Conservation (phyloP, 2,329 filamentous ascomycete genomes). For the Cytospora piceae region DNA sequence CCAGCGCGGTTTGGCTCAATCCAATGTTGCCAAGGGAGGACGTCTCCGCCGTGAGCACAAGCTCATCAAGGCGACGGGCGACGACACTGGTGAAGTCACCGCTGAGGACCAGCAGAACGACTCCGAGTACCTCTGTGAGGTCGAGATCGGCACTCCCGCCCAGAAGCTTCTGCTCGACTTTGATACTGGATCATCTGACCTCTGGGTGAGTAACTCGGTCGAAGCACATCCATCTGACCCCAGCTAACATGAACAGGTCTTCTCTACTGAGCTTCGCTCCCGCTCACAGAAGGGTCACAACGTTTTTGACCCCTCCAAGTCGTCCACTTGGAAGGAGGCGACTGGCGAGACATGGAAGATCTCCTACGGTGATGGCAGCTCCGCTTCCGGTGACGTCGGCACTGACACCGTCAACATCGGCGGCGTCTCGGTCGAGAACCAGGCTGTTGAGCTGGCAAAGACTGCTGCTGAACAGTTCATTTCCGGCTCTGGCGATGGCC, state of each 20-base stretch:
- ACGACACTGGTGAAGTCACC: slow-evolving; percentile 52
- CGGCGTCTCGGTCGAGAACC: slow-evolving; percentile 61
- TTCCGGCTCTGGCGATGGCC: slow-evolving; percentile 61
- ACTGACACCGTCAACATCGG: slow-evolving; percentile 66
- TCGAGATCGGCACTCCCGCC: slow-evolving; percentile 66
- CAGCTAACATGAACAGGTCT: slow-evolving; percentile 46
- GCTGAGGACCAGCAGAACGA: slow-evolving; percentile 71
- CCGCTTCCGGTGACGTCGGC: slow-evolving; percentile 66
- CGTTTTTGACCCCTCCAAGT: slow-evolving; percentile 64
- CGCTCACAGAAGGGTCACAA: slow-evolving; percentile 48
- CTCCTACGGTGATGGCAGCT: slow-evolving; percentile 69
- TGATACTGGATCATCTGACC: slow-evolving; percentile 71
- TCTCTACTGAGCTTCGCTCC: slow-evolving; percentile 54
- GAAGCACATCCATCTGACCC: background rate
- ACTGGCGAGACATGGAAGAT: slow-evolving; percentile 64
- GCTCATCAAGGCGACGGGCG: slow-evolving; percentile 49
- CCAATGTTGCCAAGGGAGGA: slow-evolving; percentile 52
- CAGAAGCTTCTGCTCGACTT: slow-evolving; percentile 68
- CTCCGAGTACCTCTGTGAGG: slow-evolving; percentile 64
- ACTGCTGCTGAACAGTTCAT: slow-evolving; percentile 62
- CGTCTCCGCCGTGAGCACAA: slow-evolving; percentile 49
- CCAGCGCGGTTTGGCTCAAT: slow-evolving; percentile 52
- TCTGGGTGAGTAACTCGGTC: slow-evolving; percentile 57
- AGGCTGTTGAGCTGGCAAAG: slow-evolving; percentile 67
- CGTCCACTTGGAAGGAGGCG: slow-evolving; percentile 59